Percentiles rank a stretch among this genome's conserved stretches.
These are phyloP conservation scores for Spiraea crenata DNA, from an alignment of 331 rosid genomes.

Conservation along the genomic window DNA sequence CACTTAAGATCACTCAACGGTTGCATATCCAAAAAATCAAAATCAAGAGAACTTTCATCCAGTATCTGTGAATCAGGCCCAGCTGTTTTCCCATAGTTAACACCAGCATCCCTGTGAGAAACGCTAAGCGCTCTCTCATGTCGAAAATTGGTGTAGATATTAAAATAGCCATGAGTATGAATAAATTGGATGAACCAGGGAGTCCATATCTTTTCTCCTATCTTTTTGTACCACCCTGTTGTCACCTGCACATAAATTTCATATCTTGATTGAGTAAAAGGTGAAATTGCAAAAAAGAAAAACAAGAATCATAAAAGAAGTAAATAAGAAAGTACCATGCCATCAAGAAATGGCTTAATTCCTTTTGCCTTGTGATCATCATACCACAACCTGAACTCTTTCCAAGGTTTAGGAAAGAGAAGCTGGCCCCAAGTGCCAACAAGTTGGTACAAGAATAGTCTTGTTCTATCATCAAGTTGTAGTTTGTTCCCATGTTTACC, in stretches of 20 bases:
- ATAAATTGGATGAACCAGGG: slow-evolving; percentile 96
- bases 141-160: slow-evolving; percentile 71
- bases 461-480: slow-evolving; percentile 53
- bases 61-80: slow-evolving; percentile 88
- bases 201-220: slow-evolving; percentile 96
- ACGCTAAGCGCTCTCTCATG: slow-evolving; percentile 82
- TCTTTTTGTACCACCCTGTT: slow-evolving; percentile 85
- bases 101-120: slow-evolving; percentile 97
- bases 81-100: slow-evolving; percentile 87
- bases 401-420: slow-evolving; percentile 97
- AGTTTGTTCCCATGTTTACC: slow-evolving; percentile 92
- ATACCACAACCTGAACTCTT: slow-evolving; percentile 97
- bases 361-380: slow-evolving; percentile 74
- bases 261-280: slow-evolving; percentile 14
- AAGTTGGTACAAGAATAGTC: slow-evolving; percentile 72
- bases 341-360: slow-evolving; percentile 71
- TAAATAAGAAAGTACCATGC: slow-evolving; percentile 56
- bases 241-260: slow-evolving; percentile 60
- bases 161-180: slow-evolving; percentile 74
- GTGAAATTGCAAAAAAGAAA: slow-evolving; percentile 11
- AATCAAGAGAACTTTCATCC: slow-evolving; percentile 58
- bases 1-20: slow-evolving; percentile 66
- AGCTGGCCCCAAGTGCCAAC: slow-evolving; percentile 99
- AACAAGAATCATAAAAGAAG: neutral
- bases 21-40: slow-evolving; percentile 56